A percentile compares a stretch with the other conserved stretches of the same genome.
These are phyloP conservation scores for Colletotrichum brevisporum DNA, from an alignment of 2,329 filamentous ascomycete genomes.

Conservation along the genomic window DNA sequence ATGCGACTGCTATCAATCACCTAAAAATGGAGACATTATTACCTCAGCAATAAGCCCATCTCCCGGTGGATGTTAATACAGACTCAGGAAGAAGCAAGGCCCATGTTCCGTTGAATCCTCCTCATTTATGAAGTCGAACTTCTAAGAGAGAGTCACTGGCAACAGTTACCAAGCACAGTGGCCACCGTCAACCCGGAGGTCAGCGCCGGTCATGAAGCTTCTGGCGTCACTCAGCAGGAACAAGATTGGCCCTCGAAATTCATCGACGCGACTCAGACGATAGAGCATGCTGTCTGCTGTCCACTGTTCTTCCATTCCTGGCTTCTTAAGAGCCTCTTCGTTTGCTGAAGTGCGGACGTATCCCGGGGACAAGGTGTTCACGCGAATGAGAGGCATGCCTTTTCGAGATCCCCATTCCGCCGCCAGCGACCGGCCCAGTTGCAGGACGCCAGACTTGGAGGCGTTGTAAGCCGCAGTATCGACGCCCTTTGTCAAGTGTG, in stretches of 20 bases:
- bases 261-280: slow-evolving; percentile 49
- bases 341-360: slow-evolving; percentile 63
- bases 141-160: too few species aligned
- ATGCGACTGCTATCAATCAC: too few species aligned
- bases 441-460: slow-evolving; percentile 67
- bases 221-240: slow-evolving; percentile 54
- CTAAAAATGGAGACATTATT: too few species aligned
- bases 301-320: slow-evolving; percentile 48
- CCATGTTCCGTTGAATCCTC: too few species aligned
- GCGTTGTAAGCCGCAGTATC: slow-evolving; percentile 64
- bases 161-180: slow-evolving; percentile 50
- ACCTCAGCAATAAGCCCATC: too few species aligned
- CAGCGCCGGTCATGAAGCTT: slow-evolving; percentile 56
- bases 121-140: too few species aligned
- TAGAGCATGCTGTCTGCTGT: slow-evolving; percentile 51
- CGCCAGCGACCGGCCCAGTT: slow-evolving; percentile 64
- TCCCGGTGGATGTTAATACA: too few species aligned
- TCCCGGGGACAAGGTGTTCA: slow-evolving; percentile 67
- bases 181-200: slow-evolving; percentile 55
- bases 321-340: slow-evolving; percentile 48
- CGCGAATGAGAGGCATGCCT: slow-evolving; percentile 60
- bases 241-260: slow-evolving; percentile 53
- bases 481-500: slow-evolving; percentile 49
- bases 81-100: too few species aligned
- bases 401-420: slow-evolving; percentile 64